Percentiles rank a stretch among this genome's conserved stretches.
Evolutionary conservation across 2,329 filamentous ascomycete genomes (phyloP).

Genomic region (Pyrenochaeta sp.): DNA sequence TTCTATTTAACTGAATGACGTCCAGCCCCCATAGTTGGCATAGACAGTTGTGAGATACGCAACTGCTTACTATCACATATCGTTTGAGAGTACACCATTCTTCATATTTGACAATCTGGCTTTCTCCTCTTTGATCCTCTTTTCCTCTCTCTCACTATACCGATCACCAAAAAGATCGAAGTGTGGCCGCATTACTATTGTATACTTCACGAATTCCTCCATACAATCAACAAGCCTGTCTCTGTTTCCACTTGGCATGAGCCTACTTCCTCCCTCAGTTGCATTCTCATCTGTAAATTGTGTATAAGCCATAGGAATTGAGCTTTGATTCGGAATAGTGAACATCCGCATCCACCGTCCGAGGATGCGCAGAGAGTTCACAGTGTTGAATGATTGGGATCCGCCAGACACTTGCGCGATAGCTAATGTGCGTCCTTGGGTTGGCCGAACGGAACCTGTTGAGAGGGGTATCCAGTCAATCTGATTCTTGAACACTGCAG

Average conservation of each 20-base stretch:
- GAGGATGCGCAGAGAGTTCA: conserved; percentile 71
- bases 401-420: conserved; percentile 71
- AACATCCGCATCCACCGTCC: conserved; percentile 78
- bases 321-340: conserved; percentile 71
- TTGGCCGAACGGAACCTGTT: conserved; percentile 69
- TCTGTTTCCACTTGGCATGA: conserved; percentile 65
- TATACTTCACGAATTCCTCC: conserved; percentile 76
- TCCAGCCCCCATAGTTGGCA: too few relatives aligned
- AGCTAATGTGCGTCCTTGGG: conserved; percentile 70
- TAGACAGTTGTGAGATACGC: background rate
- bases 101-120: background rate
- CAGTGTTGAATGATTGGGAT: conserved; percentile 72
- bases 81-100: background rate
- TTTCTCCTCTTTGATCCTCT: conserved; percentile 32
- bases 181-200: conserved; percentile 69
- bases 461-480: conserved; percentile 75
- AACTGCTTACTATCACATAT: background rate
- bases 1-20: too few relatives aligned
- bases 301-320: conserved; percentile 69
- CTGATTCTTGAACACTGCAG: conserved; percentile 73
- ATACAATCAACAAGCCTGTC: conserved; percentile 71
- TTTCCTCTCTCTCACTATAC: conserved; percentile 67
- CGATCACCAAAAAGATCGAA: conserved; percentile 69
- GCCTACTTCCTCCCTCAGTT: conserved; percentile 56
- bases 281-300: conserved; percentile 64